Conservation (phyloP, 805 yeast genomes). For the Sugiyamaella marilandica region DNA sequence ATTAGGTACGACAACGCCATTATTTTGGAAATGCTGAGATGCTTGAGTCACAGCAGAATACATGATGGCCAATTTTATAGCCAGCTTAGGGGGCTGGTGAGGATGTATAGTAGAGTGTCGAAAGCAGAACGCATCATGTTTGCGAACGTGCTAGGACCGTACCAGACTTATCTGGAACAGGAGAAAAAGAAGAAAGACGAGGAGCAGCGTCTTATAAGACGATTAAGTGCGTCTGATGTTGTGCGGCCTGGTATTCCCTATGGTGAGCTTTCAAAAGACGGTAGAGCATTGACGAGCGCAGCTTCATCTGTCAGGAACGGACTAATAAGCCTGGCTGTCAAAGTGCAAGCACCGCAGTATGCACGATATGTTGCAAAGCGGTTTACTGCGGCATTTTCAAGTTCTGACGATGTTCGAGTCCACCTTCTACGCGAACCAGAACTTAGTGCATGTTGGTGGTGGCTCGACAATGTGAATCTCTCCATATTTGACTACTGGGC, state of each 20-base stretch:
- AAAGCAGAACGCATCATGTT: not conserved
- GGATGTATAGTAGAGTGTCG: not conserved
- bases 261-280: not conserved
- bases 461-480: not conserved
- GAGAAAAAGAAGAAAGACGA: not conserved
- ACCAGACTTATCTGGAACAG: not conserved
- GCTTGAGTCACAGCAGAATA: no score
- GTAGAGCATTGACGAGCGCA: not conserved
- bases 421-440: not conserved
- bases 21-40: no score
- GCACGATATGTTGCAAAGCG: not conserved
- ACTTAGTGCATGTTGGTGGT: not conserved
- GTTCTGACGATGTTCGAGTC: not conserved
- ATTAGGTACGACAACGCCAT: no score
- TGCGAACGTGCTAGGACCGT: not conserved
- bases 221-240: not conserved
- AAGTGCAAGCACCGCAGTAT: not conserved
- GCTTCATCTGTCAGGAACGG: not conserved
- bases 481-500: not conserved
- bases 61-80: no score
- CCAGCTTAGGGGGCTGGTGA: no score
- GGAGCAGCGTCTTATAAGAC: not conserved
- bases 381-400: not conserved
- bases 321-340: not conserved
- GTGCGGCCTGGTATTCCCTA: not conserved